Evolutionary conservation across 805 yeast genomes (phyloP).

Genomic region (Saccharomycopsis lassenensis): DNA sequence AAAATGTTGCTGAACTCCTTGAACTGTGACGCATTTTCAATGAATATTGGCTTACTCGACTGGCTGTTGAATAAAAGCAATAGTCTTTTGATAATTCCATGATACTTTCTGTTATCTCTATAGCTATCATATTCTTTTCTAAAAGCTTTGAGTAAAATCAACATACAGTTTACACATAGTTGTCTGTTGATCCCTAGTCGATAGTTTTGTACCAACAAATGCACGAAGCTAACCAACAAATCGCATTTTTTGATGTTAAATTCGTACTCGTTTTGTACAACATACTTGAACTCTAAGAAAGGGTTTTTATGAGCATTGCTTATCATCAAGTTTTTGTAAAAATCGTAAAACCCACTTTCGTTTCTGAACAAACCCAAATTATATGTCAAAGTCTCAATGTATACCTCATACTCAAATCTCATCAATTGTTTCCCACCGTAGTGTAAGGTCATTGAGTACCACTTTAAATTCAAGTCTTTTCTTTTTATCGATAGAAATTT

Average conservation of each 20-base stretch:
- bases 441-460: slow-evolving; percentile 10
- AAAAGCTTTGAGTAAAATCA: slow-evolving; percentile 6
- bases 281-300: too few relatives aligned
- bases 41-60: slow-evolving; percentile 3
- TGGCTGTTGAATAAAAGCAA: slow-evolving; percentile 6
- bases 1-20: slow-evolving; percentile 4
- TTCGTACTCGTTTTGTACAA: too few relatives aligned
- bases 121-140: slow-evolving; percentile 4
- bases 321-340: neutral
- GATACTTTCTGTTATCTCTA: slow-evolving; percentile 2
- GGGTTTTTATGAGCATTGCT: neutral
- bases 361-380: slow-evolving; percentile 5
- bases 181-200: too few relatives aligned
- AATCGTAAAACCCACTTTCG: neutral
- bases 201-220: too few relatives aligned
- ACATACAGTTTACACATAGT: too few relatives aligned
- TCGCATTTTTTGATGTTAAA: neutral
- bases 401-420: slow-evolving; percentile 7
- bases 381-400: slow-evolving; percentile 8
- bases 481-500: slow-evolving; percentile 1
- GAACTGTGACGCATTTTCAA: slow-evolving; percentile 5
- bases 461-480: slow-evolving; percentile 10
- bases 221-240: slow-evolving; percentile 1
- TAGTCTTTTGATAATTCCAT: slow-evolving; percentile 5
- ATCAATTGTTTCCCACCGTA: slow-evolving; percentile 4